Evolutionary conservation across 2,329 filamentous ascomycete genomes (phyloP).

Genomic region (Pseudocercospora eumusae): DNA sequence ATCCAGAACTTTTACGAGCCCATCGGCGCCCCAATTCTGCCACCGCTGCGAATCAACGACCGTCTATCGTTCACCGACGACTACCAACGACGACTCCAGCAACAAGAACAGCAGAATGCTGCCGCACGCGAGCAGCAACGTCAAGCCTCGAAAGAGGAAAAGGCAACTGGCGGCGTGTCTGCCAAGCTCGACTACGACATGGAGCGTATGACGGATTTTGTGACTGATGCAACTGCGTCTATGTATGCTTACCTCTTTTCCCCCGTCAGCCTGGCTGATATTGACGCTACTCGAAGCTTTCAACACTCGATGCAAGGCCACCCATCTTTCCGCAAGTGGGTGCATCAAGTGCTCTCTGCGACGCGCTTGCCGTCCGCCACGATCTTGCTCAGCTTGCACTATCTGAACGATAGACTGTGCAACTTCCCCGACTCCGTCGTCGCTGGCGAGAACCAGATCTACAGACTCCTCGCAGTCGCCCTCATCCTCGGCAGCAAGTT

Average conservation of each 20-base stretch:
- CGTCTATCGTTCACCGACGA: constrained; percentile 43
- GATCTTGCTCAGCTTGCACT: constrained; percentile 86
- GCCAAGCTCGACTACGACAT: constrained; percentile 96
- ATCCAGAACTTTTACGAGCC: constrained; percentile 48
- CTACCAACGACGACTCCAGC: constrained; percentile 42
- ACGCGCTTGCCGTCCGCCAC: constrained; percentile 88
- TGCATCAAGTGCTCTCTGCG: constrained; percentile 84
- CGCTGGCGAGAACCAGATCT: constrained; percentile 68
- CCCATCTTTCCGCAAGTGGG: constrained; percentile 84
- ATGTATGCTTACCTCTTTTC: constrained; percentile 63
- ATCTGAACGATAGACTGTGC: constrained; percentile 75
- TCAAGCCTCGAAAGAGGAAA: constrained; percentile 59
- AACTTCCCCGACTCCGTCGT: constrained; percentile 36
- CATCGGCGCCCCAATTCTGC: constrained; percentile 48
- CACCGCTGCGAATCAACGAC: constrained; percentile 50
- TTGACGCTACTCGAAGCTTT: constrained; percentile 65
- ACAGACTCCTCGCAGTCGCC: constrained; percentile 82
- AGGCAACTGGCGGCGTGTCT: constrained; percentile 80
- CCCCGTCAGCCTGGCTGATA: constrained; percentile 60
- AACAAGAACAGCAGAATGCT: constrained; percentile 40
- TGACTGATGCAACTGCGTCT: constrained; percentile 81
- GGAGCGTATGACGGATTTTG: constrained; percentile 93
- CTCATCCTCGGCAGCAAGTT: constrained; percentile 92
- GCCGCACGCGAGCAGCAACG: constrained; percentile 43
- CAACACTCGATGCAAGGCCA: constrained; percentile 63